Evolutionary conservation across 441 rosid species (phyloP).

Genomic region (Theobroma grandiflorum): DNA sequence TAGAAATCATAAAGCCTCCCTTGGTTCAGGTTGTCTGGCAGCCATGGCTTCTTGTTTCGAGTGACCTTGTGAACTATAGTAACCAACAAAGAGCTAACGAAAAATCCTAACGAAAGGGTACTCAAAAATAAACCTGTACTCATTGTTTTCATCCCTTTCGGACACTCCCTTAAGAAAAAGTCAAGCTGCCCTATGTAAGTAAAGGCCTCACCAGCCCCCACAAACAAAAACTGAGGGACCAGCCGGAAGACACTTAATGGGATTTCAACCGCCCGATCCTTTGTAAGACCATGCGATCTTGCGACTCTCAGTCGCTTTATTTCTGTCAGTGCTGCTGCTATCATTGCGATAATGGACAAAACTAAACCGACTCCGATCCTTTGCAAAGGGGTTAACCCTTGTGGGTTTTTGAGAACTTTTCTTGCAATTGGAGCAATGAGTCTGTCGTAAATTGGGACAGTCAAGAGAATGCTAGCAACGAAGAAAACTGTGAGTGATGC

Average conservation of each 20-base stretch:
- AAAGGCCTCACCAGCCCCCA: conserved; percentile 88
- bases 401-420: conserved; percentile 61
- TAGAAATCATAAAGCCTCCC: conserved; percentile 84
- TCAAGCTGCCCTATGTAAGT: conserved; percentile 85
- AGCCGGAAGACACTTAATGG: conserved; percentile 82
- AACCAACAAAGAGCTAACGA: conserved; percentile 76
- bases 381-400: conserved; percentile 79
- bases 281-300: conserved; percentile 39
- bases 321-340: conserved; percentile 70
- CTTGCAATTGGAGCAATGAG: conserved; percentile 55
- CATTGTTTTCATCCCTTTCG: conserved; percentile 96
- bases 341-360: conserved; percentile 66
- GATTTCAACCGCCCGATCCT: conserved; percentile 49
- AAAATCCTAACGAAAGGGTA: conserved; percentile 85
- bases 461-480: conserved; percentile 78
- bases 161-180: conserved; percentile 90
- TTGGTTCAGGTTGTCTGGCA: conserved; percentile 76
- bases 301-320: conserved; percentile 61
- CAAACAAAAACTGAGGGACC: conserved; percentile 78
- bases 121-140: conserved; percentile 89
- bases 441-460: conserved; percentile 82
- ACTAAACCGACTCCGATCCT: conserved; percentile 72
- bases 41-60: conserved; percentile 58
- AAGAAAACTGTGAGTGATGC: conserved; percentile 80
- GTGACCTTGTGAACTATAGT: conserved; percentile 74